phyloP scores from a whole-genome alignment of 176 grass and related monocot genomes.

The Panicum miliaceum region DNA sequence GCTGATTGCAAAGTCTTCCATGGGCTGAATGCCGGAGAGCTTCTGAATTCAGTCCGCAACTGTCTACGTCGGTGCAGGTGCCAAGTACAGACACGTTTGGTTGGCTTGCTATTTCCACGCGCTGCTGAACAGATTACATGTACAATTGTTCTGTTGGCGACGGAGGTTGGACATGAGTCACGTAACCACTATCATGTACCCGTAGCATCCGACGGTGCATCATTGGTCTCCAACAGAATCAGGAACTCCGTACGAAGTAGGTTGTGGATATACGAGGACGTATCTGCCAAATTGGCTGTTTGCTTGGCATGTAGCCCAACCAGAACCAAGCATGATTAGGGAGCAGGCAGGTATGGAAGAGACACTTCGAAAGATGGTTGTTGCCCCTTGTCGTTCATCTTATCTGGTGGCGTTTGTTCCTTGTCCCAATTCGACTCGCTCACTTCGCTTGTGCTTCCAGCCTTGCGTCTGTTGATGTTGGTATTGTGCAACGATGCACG shows the following conservation, averaged over 20 bases:
- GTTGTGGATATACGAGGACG: neutral
- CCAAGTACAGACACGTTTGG: neutral
- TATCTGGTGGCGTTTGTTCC: neutral
- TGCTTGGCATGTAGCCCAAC: neutral
- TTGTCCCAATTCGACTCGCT: neutral
- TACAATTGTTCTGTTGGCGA: neutral
- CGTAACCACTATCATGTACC: neutral
- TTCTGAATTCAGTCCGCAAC: neutral
- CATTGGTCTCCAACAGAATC: neutral
- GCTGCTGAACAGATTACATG: neutral
- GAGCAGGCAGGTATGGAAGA: neutral
- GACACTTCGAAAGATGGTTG: neutral
- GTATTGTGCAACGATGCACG: neutral
- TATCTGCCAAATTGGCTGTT: neutral
- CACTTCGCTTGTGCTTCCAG: neutral
- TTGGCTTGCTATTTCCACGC: neutral
- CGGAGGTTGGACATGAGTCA: constrained; percentile 4
- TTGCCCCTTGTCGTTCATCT: neutral
- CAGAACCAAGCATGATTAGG: neutral
- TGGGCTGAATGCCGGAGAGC: neutral
- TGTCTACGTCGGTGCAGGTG: neutral
- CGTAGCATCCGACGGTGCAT: neutral
- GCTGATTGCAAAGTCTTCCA: neutral
- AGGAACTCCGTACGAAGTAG: neutral
- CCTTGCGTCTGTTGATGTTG: neutral